Evolutionary conservation across 2,329 filamentous ascomycete genomes (phyloP), one percentile per base, ranked within the genome.

Genomic region (Aspergillus chevalieri): DNA sequence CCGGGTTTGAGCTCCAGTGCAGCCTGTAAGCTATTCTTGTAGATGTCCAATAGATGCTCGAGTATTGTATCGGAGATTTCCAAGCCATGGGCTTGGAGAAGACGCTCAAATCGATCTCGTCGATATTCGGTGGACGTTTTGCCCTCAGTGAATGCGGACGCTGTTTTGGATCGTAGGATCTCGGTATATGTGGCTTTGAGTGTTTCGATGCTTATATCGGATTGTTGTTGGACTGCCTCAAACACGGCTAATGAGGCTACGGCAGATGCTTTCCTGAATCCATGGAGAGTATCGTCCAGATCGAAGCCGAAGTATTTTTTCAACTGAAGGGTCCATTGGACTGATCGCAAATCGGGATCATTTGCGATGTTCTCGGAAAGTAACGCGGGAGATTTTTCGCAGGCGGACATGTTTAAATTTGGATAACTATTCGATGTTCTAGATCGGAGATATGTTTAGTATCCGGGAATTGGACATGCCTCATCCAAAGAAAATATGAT

Each of bases 201-300:
- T 2, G 19, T 9, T 6, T 53, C 47, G 2, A 50, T 24, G 3
- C 30, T 4, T 9, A 47, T 54, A 6, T 43, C 49, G 39, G 61
- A 47, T 41, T 48, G 36, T 9, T 50, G 22, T 6, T 57, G 54
- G 12, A 76, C 66, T 5, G 44, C 34, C 1, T 52, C 46, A 4
- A 77, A 65, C 4, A 69, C 64, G 4, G 53, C 36, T 0, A 52
- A 48, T 1, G 66, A 68, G 2, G 75, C 75, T 4, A 54, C 47
- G 1, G 54, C 50, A 1, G 73, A 75, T 9, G 71, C 70, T 15
- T 55, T 62, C 44, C 72, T 71, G 44, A 76, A 78, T 43, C 74
- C 66, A 50, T 78, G 75, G 1, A 78, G 60, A 0, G 74, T 76
- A 53, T 77, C 74, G 48, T 78, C 74, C 5, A 78, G 67, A 38